phyloP scores from a whole-genome alignment of 163 green algal genomes.

The Chloromonas sp. region DNA sequence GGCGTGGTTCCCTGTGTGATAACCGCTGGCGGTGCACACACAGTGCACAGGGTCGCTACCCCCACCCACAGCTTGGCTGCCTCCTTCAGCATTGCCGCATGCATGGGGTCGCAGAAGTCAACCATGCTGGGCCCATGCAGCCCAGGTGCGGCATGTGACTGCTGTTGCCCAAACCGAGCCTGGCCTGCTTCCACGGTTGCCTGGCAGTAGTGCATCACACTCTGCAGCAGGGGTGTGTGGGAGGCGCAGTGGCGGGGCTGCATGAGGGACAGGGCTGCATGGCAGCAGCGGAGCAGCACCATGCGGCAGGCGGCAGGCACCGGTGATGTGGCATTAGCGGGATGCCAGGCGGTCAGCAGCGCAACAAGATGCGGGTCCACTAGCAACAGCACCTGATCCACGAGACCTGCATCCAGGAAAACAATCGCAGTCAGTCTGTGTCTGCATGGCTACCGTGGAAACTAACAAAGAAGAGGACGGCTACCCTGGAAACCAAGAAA shows the following conservation, averaged over 20 bases:
- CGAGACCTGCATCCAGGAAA: not conserved
- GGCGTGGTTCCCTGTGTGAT: no score
- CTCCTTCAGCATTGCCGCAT: slow-evolving; percentile 24
- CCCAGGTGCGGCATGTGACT: not conserved
- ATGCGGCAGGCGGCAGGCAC: not conserved
- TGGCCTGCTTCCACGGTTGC: no score
- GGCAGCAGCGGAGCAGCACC: not conserved
- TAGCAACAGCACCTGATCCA: not conserved
- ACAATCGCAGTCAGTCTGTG: not conserved
- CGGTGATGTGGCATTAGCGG: not conserved
- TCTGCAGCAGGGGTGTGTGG: not conserved
- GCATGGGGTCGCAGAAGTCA: slow-evolving; percentile 26
- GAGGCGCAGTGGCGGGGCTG: not conserved
- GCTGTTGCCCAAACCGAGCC: no score
- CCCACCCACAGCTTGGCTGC: slow-evolving; percentile 27
- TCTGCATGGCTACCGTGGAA: no score
- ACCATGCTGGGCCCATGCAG: not conserved
- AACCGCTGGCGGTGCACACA: not conserved
- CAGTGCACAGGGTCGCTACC: slow-evolving; percentile 11
- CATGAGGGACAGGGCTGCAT: slow-evolving; percentile 15
- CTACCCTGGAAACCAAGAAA: no score
- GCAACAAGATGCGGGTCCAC: not conserved
- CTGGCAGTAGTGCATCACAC: no score
- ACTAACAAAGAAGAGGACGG: no score
- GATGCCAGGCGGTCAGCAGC: not conserved